Evolutionary conservation across 177 flowering plant species (phyloP), one percentile per base, ranked within the genome.

Genomic region (Vitis hybrid): DNA sequence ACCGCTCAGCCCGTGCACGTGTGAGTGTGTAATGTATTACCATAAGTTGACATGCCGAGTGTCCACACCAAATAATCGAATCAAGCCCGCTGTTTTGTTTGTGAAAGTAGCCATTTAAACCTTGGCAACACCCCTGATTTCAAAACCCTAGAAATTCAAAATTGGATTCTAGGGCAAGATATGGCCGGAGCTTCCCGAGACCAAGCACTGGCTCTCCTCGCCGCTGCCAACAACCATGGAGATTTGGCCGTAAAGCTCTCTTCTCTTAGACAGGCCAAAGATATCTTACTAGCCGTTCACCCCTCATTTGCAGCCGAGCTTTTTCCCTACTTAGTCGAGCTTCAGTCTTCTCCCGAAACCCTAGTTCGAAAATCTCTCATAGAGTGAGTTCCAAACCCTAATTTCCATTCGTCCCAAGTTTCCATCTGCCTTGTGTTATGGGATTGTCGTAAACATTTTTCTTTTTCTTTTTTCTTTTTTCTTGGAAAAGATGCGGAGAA

Each of bases 171-270:
- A 33, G 45, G 62, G 72, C 58, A 74, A 18, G 64, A 29, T 61
- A 82, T 77, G 81, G 79, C 79, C 67, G 75, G 51, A 8, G 70
- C 73, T 62, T 71, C 83, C 5, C 79, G 89, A 72, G 98, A 89
- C 75, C 90, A 88, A 56, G 85, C 89, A 13, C 84, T 90, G 21
- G 78, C 91, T 52, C 92, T 94, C 65, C 84, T 94, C 45, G 83
- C 90, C 49, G 88, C 95, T 0, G 95, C 87, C 48, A 94, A 87
- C 74, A 92, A 90, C 85, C 92, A 92, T 50, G 87, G 87, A 1
- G 97, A 90, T 78, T 85, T 94, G 84, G 84, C 91, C 12, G 93
- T 94, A 18, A 94, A 94, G 76, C 82, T 92, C 19, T 89, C 97
- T 4, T 92, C 97, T 22, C 67, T 94, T 13, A 83, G 71, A 61